phyloP scores from a whole-genome alignment of 306 rosid genomes.

The Quercus robur region DNA sequence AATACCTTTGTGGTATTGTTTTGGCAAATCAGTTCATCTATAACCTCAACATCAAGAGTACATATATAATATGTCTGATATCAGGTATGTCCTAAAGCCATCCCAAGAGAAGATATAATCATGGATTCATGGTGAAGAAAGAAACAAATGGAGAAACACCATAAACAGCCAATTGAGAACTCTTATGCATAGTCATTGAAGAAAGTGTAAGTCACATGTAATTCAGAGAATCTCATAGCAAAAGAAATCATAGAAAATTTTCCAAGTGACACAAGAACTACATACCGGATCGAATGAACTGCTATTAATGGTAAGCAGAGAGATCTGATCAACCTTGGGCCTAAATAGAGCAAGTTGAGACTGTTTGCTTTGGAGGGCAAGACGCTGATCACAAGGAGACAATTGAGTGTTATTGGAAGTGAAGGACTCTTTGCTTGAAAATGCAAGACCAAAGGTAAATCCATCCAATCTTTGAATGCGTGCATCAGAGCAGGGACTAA shows the following conservation, averaged over 20 bases:
- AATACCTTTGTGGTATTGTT: too few relatives aligned
- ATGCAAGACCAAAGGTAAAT: slow-evolving; percentile 71
- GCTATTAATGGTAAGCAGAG: slow-evolving; percentile 54
- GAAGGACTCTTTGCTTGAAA: slow-evolving; percentile 54
- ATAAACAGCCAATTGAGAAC: neutral
- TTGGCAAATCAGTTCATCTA: too few relatives aligned
- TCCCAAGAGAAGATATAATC: too few relatives aligned
- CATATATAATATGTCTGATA: too few relatives aligned
- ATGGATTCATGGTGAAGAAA: neutral
- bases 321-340: slow-evolving; percentile 75
- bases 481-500: slow-evolving; percentile 76
- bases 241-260: neutral
- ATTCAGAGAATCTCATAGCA: neutral
- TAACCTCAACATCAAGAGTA: too few relatives aligned
- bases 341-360: slow-evolving; percentile 63
- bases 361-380: slow-evolving; percentile 29
- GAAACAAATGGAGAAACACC: neutral
- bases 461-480: slow-evolving; percentile 68
- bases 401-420: slow-evolving; percentile 52
- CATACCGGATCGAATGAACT: slow-evolving; percentile 39
- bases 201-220: neutral
- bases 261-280: neutral
- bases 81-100: too few relatives aligned
- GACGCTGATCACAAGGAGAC: slow-evolving; percentile 84
- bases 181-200: neutral